These are phyloP conservation scores for Pestalotiopsis sp. DNA, from an alignment of 2,329 filamentous ascomycete genomes.

Conservation along the genomic window DNA sequence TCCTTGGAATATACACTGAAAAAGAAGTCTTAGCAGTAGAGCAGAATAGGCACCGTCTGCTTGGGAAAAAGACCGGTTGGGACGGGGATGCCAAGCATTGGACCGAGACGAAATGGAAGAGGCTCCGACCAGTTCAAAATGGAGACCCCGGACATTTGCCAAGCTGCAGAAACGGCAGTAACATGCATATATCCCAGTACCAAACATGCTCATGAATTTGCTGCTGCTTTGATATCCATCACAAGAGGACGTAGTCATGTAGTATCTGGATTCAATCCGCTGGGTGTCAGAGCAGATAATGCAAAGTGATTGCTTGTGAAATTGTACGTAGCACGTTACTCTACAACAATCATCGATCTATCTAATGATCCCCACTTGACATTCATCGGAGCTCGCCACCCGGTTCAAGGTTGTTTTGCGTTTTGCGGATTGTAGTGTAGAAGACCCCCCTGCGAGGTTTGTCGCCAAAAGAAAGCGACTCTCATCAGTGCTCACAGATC, in stretches of 20 bases:
- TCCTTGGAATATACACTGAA: not conserved
- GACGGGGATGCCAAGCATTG: not conserved
- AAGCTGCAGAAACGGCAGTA: not conserved
- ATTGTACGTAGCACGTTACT: not conserved
- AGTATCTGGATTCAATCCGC: not conserved
- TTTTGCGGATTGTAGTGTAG: not conserved
- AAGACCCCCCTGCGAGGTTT: not conserved
- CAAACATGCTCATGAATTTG: too few species aligned
- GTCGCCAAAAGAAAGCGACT: not conserved
- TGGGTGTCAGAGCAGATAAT: not conserved
- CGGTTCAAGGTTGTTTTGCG: not conserved
- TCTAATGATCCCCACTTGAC: not conserved
- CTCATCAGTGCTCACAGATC: not conserved
- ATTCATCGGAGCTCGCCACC: not conserved
- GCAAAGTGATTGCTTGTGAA: not conserved
- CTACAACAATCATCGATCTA: not conserved
- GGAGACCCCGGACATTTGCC: not conserved
- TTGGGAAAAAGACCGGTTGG: not conserved
- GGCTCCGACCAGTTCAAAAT: not conserved
- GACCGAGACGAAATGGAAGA: not conserved
- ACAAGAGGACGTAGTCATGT: not conserved
- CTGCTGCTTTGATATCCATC: too few species aligned
- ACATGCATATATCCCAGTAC: not conserved
- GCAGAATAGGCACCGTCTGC: not conserved
- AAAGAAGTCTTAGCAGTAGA: not conserved